Evolutionary conservation across 805 yeast genomes (phyloP), one percentile per base, ranked within the genome.

Genomic region (Saturnispora mendoncae): DNA sequence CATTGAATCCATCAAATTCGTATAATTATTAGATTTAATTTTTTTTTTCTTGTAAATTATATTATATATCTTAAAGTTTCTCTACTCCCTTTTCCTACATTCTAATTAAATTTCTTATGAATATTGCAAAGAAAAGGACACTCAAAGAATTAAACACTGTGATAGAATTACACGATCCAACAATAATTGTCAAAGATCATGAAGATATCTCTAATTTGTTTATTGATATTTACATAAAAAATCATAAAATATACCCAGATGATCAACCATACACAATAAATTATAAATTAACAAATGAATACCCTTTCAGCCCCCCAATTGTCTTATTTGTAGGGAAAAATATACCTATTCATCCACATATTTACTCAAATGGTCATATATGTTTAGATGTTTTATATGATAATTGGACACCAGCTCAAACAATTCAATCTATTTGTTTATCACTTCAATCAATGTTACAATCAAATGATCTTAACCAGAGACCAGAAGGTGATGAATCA

Each of bases 361-460:
- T 81, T 3, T 81, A 81, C 52, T 70, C 80, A 25, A 82, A 82
- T 51, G 90, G 88, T 1, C 88, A 82, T 51, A 81, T 81, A n/a
- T 81, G 90, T 53, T 61, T 81, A 17, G 76, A 81, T 51, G 59
- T 82, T 2, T 58, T 81, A 28, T 85, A 82, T 2, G 68, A 68
- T 15, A 80, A 71, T 32, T 79, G 85, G 85, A 67, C 82, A 0
- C 84, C 85, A 0, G 78, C 77, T 0, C 75, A 76, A 46, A 64
- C 72, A 0, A 56, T 76, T 1, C 68, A 67, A 30, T 61, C 72
- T 1, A 57, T 74, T 0, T 55, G 71, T 9, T 42, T 82, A 19
- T 78, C 86, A 12, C 56, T 81, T 17, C 87, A 82, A 51, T 74
- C 82, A 29, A 74, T 81, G 77, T 57, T 81, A 32, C 66, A 65